These are phyloP conservation scores for Termitomyces sp. DNA, from an alignment of 768 basidiomycete species.

Conservation along the genomic window DNA sequence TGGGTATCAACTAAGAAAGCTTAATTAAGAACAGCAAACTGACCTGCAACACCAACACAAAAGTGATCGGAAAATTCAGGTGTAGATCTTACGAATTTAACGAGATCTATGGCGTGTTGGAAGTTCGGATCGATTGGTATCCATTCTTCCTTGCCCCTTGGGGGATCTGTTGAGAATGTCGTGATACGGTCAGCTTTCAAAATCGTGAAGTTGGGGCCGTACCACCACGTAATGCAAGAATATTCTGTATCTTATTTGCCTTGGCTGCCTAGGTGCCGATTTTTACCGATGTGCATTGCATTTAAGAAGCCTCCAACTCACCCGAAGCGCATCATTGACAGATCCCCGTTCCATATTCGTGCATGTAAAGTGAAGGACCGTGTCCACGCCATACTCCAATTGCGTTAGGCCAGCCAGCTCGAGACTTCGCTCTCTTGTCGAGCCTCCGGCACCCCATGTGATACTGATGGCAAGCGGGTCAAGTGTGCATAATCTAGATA, in stretches of 20 bases:
- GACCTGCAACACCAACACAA: slow-evolving; percentile 93
- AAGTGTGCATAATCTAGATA: slow-evolving; percentile 73
- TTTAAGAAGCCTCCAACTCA: slow-evolving; percentile 26
- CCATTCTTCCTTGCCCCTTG: slow-evolving; percentile 92
- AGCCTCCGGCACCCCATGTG: slow-evolving; percentile 98
- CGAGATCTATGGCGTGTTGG: slow-evolving; percentile 82
- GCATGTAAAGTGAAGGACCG: slow-evolving; percentile 92
- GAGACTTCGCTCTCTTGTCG: slow-evolving; percentile 81
- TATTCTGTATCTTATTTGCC: slow-evolving; percentile 76
- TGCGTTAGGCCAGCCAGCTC: slow-evolving; percentile 82
- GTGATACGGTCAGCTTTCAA: background rate
- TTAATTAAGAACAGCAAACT: slow-evolving; percentile 2
- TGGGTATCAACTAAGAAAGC: background rate
- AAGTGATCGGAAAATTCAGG: slow-evolving; percentile 79
- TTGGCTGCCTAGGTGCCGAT: slow-evolving; percentile 57
- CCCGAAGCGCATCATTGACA: slow-evolving; percentile 81
- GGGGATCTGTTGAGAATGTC: slow-evolving; percentile 60
- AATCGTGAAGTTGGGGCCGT: slow-evolving; percentile 14
- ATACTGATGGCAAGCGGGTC: slow-evolving; percentile 83
- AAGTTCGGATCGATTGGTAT: slow-evolving; percentile 81
- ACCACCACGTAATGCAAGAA: slow-evolving; percentile 93
- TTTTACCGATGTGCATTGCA: slow-evolving; percentile 7
- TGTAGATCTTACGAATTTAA: slow-evolving; percentile 76
- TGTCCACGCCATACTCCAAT: slow-evolving; percentile 71
- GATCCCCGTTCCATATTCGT: slow-evolving; percentile 92